Conservation (phyloP, 805 yeast genomes). For the Ogataea salicorniae region DNA sequence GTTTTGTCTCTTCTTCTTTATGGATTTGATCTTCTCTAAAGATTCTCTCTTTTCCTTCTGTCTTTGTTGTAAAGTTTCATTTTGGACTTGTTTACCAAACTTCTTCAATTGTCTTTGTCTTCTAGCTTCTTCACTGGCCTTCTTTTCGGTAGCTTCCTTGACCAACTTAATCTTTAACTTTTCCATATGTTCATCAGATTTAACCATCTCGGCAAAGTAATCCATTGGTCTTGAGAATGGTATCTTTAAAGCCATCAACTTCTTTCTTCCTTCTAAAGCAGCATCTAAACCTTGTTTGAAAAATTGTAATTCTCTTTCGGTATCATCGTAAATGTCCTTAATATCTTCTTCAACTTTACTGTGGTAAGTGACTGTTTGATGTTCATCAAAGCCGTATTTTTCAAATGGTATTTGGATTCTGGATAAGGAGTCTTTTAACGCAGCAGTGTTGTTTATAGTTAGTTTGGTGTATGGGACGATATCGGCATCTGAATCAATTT, state of each 20-base stretch:
- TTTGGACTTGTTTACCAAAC: constrained; percentile 95
- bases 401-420: constrained; percentile 62
- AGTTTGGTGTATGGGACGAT: constrained; percentile 87
- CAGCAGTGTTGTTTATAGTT: constrained; percentile 83
- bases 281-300: constrained; percentile 92
- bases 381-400: constrained; percentile 75
- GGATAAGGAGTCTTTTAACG: constrained; percentile 63
- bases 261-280: constrained; percentile 63
- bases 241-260: constrained; percentile 62
- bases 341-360: constrained; percentile 59
- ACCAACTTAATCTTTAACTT: constrained; percentile 76
- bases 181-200: constrained; percentile 97
- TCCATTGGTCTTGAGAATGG: constrained; percentile 93
- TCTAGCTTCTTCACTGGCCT: constrained; percentile 89
- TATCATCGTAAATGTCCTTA: constrained; percentile 89
- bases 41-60: constrained; percentile 90
- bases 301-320: constrained; percentile 91
- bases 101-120: constrained; percentile 93
- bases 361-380: constrained; percentile 63
- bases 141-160: constrained; percentile 71
- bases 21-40: constrained; percentile 81
- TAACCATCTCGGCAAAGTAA: constrained; percentile 97
- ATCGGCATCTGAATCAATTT: constrained; percentile 90
- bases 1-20: constrained; percentile 81
- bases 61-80: constrained; percentile 88